Conservation (phyloP, 306 rosid genomes). For the Potentilla sterilis region DNA sequence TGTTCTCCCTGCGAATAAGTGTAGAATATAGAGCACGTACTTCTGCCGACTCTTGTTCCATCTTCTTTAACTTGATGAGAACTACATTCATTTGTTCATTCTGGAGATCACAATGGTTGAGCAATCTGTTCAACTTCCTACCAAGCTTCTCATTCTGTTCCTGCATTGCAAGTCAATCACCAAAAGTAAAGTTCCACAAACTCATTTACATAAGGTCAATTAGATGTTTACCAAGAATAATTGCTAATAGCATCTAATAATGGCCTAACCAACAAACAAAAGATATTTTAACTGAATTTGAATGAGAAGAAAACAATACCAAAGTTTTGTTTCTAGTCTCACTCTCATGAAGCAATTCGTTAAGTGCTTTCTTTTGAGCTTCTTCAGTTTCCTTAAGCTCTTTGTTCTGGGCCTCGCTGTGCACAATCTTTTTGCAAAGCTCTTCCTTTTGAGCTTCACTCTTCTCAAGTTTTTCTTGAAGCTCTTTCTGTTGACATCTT, state of each 20-base stretch:
- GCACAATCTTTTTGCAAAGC: not conserved
- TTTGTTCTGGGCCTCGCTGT: not conserved
- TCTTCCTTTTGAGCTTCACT: not conserved
- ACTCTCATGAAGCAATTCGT: not conserved
- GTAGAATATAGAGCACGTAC: constrained; percentile 19
- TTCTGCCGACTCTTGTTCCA: constrained; percentile 50
- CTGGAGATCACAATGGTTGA: not conserved
- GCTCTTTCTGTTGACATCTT: too few relatives aligned
- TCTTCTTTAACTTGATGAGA: constrained; percentile 41
- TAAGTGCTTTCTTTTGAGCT: not conserved
- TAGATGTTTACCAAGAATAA: not conserved
- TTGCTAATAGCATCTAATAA: not conserved
- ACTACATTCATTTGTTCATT: constrained; percentile 28
- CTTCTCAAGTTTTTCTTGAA: not conserved
- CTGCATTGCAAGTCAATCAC: not conserved
- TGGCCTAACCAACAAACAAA: not conserved
- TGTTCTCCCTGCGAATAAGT: not conserved
- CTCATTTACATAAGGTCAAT: too few relatives aligned
- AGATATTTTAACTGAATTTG: not conserved
- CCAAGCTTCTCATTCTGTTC: constrained; percentile 42
- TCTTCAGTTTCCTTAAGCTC: not conserved
- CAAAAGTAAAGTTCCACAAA: not conserved
- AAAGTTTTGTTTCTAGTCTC: not conserved
- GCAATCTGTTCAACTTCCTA: not conserved
- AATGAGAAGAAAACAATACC: not conserved